These are phyloP conservation scores for Onygenales sp. DNA, from an alignment of 2,329 filamentous ascomycete species.

Conservation along the genomic window DNA sequence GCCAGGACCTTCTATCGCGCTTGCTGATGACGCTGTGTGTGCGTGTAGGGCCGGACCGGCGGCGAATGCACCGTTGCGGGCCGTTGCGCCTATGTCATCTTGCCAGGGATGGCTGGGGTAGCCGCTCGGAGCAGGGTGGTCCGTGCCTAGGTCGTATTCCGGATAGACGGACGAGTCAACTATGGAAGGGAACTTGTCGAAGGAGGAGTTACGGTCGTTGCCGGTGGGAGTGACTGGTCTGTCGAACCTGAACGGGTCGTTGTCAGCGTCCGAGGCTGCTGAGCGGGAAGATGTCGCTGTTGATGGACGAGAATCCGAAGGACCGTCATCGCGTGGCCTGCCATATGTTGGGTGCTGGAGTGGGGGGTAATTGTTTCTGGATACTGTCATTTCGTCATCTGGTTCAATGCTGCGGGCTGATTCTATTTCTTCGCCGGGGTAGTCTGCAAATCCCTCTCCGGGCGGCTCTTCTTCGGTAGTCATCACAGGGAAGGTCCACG, in stretches of 20 bases:
- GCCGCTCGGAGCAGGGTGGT: background rate
- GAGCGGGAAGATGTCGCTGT: constrained; percentile 27
- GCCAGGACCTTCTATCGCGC: too few relatives aligned
- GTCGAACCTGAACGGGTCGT: constrained; percentile 35
- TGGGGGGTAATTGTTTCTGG: background rate
- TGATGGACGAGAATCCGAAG: constrained; percentile 28
- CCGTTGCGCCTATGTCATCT: background rate
- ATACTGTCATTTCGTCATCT: constrained; percentile 10
- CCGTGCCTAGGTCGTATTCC: constrained; percentile 29
- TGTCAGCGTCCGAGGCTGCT: constrained; percentile 28
- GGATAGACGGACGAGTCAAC: constrained; percentile 38
- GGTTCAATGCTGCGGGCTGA: constrained; percentile 11
- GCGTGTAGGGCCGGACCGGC: too few relatives aligned
- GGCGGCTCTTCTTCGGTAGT: constrained; percentile 13
- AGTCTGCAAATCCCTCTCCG: constrained; percentile 6
- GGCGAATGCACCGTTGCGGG: background rate
- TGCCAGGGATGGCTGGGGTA: background rate
- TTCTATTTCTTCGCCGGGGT: constrained; percentile 11
- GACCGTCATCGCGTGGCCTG: constrained; percentile 10
- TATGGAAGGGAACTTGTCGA: constrained; percentile 35
- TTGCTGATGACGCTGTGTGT: too few relatives aligned
- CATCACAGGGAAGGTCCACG: constrained; percentile 47
- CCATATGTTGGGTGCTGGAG: background rate
- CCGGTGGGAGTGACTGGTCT: constrained; percentile 20
- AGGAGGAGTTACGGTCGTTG: constrained; percentile 5